Evolutionary conservation across 257 asterid genomes (phyloP), one percentile per base, ranked within the genome.

Genomic region (Solanum sejunctum): DNA sequence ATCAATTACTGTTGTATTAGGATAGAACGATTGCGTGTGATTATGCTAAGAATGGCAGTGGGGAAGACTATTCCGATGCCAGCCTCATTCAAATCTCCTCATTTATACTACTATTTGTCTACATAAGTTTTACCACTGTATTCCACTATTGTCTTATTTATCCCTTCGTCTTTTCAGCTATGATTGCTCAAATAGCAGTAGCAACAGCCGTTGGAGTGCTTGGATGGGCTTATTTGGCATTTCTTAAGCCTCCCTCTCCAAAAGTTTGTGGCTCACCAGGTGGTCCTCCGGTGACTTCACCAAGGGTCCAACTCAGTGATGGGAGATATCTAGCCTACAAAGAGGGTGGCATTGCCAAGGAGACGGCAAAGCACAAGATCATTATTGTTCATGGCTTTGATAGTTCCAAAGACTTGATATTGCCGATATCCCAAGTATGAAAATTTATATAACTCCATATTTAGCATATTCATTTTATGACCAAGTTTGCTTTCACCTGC

Each of bases 291-390:
- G 93, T 92, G 80, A 89, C 91, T 70, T 93, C 98, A 3, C 91
- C 93, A 9, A 90, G 98, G 88, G 86, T 93, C 81, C 89, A 92
- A 83, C 93, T 93, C 47, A 86, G 84, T 21, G 94, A 95, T 56
- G 98, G 98, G 81, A 92, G 98, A 90, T 90, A 91, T 90, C 86
- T 95, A 89, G 90, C 98, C 10, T 95, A 93, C 89, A 92, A 88
- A 89, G 98, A 93, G 90, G 85, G 79, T 17, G 98, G 98, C 23
- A 86, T 89, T 75, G 20, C 90, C 84, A 95, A 90, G 89, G 96
- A 93, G 83, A 89, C 89, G 56, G 97, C 98, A 57, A 87, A 87
- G 18, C 55, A 89, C 91, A 94, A 92, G 92, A 86, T 93, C 52
- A 91, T 95, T 57, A 73, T 93, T 81, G 51, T 86, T 84, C 98